These are phyloP conservation scores for Pseudogymnoascus sp. DNA, from an alignment of 2,329 filamentous ascomycete genomes.

Conservation along the genomic window DNA sequence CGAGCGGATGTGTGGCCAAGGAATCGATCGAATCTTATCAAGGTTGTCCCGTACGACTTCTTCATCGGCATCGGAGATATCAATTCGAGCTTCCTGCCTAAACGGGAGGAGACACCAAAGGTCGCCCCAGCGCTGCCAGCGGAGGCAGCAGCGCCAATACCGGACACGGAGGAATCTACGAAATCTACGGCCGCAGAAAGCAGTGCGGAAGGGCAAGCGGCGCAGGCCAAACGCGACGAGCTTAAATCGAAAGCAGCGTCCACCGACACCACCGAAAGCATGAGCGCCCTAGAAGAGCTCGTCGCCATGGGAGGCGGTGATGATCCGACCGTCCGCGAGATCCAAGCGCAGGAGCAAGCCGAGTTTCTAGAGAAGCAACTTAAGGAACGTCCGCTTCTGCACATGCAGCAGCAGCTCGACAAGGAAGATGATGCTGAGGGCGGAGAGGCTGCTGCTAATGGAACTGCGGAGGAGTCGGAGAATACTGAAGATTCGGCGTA, in stretches of 20 bases:
- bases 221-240: not conserved
- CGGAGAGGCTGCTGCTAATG: slow-evolving; percentile 30
- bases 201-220: not conserved
- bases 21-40: slow-evolving; percentile 88
- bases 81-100: slow-evolving; percentile 93
- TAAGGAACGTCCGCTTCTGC: slow-evolving; percentile 78
- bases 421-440: slow-evolving; percentile 63
- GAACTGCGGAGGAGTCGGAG: slow-evolving; percentile 26
- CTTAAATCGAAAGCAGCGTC: not conserved
- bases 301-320: slow-evolving; percentile 69
- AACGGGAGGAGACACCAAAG: slow-evolving; percentile 49
- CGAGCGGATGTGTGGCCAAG: slow-evolving; percentile 89
- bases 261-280: slow-evolving; percentile 13
- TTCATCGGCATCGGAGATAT: slow-evolving; percentile 98
- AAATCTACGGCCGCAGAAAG: not conserved
- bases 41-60: slow-evolving; percentile 92
- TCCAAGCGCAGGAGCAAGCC: slow-evolving; percentile 79
- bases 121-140: slow-evolving; percentile 20
- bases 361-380: slow-evolving; percentile 83
- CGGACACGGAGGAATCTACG: slow-evolving; percentile 8
- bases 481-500: slow-evolving; percentile 32
- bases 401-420: slow-evolving; percentile 86
- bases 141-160: slow-evolving; percentile 11
- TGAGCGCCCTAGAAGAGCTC: slow-evolving; percentile 60
- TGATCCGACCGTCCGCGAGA: slow-evolving; percentile 59